phyloP scores from a whole-genome alignment of 1,139 yeast species.

The Candida sanyaensis region DNA sequence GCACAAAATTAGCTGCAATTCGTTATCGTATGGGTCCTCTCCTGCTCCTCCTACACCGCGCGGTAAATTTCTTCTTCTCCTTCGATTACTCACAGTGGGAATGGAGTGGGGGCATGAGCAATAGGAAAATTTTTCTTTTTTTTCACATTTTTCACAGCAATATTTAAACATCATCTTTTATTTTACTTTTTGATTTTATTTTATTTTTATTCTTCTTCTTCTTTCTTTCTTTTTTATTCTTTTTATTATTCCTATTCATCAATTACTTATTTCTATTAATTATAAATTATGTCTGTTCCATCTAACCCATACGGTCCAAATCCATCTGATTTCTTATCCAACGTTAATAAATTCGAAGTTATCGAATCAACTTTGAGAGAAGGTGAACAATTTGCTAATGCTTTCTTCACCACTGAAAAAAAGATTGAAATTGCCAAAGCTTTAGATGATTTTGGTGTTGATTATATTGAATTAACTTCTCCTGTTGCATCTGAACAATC shows the following conservation, averaged over 20 bases:
- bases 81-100: neutral
- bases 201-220: neutral
- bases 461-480: slow-evolving; percentile 94
- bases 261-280: neutral
- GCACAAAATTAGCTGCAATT: slow-evolving; percentile 3
- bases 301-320: slow-evolving; percentile 92
- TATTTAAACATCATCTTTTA: neutral
- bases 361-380: slow-evolving; percentile 96
- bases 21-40: neutral
- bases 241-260: neutral
- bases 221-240: neutral
- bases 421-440: slow-evolving; percentile 98
- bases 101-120: too few relatives aligned
- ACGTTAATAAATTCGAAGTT: slow-evolving; percentile 85
- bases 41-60: neutral
- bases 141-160: neutral
- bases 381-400: slow-evolving; percentile 98
- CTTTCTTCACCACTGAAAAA: slow-evolving; percentile 92
- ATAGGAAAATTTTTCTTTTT: too few relatives aligned
- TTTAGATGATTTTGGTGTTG: slow-evolving; percentile 95
- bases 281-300: slow-evolving; percentile 4
- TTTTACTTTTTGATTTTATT: neutral
- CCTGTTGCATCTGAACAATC: slow-evolving; percentile 98
- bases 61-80: neutral
- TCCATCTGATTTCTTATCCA: slow-evolving; percentile 89